A percentile compares a stretch with the other conserved stretches of the same genome.
phyloP scores from a whole-genome alignment of 345 rosid species.

The Geranium brycei region DNA sequence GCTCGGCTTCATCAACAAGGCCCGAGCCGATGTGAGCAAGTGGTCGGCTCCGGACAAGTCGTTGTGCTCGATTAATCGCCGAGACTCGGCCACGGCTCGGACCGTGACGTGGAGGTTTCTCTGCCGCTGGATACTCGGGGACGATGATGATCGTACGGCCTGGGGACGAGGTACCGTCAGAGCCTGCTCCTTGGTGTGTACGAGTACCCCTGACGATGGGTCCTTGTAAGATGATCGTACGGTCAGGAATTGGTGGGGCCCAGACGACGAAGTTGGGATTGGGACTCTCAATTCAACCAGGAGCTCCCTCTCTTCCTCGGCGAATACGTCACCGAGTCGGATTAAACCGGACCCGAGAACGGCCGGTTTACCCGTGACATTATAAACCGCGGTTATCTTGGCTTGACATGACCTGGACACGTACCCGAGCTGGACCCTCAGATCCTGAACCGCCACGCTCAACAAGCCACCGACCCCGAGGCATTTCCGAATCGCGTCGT shows the following conservation, averaged over 20 bases:
- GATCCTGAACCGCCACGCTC: slow-evolving; percentile 49
- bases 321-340: slow-evolving; percentile 60
- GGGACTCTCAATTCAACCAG: slow-evolving; percentile 57
- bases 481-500: slow-evolving; percentile 23
- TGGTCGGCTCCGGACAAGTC: slow-evolving; percentile 49
- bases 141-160: slow-evolving; percentile 34
- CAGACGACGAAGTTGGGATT: slow-evolving; percentile 24
- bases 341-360: slow-evolving; percentile 38
- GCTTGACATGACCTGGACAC: slow-evolving; percentile 50
- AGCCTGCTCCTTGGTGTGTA: slow-evolving; percentile 32
- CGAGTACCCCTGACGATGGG: slow-evolving; percentile 34
- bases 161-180: slow-evolving; percentile 34
- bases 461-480: slow-evolving; percentile 29
- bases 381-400: slow-evolving; percentile 50
- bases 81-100: slow-evolving; percentile 67
- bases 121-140: slow-evolving; percentile 38
- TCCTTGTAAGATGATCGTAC: slow-evolving; percentile 54
- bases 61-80: slow-evolving; percentile 39
- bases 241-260: slow-evolving; percentile 49
- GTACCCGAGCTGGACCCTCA: slow-evolving; percentile 50
- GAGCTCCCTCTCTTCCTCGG: slow-evolving; percentile 59
- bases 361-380: slow-evolving; percentile 34
- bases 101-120: slow-evolving; percentile 60
- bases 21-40: slow-evolving; percentile 60
- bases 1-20: slow-evolving; percentile 38